phyloP scores from a whole-genome alignment of 1,284 basidiomycete species.

The Boletus austroedulis region DNA sequence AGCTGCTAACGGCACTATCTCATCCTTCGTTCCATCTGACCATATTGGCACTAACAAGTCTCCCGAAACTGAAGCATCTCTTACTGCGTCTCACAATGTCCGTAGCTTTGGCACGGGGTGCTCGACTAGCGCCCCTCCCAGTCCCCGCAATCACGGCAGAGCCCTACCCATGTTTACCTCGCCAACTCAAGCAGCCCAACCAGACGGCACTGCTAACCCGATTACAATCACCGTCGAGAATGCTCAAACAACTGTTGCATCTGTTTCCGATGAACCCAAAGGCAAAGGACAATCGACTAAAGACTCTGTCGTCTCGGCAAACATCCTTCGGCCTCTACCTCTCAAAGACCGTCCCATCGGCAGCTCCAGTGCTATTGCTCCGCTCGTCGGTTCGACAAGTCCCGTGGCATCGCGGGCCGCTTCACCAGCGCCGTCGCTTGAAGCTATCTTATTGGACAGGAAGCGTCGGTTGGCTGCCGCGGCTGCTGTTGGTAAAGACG shows the following conservation, averaged over 20 bases:
- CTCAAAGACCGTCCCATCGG: constrained; percentile 22
- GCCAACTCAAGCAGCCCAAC: constrained; percentile 6
- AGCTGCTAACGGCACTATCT: constrained; percentile 59
- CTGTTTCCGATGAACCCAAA: constrained; percentile 1
- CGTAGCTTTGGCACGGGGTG: constrained; percentile 50
- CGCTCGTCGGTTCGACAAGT: constrained; percentile 12
- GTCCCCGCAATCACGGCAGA: constrained; percentile 37
- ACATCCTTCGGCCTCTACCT: neutral
- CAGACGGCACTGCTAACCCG: neutral
- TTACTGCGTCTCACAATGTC: constrained; percentile 39
- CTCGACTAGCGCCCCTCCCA: constrained; percentile 61
- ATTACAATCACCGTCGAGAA: neutral
- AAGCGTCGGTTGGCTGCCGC: constrained; percentile 42
- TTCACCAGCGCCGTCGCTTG: constrained; percentile 55
- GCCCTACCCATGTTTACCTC: constrained; percentile 11
- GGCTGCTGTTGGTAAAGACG: constrained; percentile 19
- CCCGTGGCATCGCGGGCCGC: constrained; percentile 28
- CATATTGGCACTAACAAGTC: constrained; percentile 21
- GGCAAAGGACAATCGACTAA: neutral
- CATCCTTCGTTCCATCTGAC: constrained; percentile 52
- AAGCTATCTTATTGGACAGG: constrained; percentile 59
- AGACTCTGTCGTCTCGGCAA: neutral
- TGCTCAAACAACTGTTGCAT: neutral
- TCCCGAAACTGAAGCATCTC: constrained; percentile 20
- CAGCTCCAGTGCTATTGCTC: constrained; percentile 5